These are phyloP conservation scores for Elaphomyces granulatus DNA, from an alignment of 495 filamentous ascomycete species.

Conservation along the genomic window DNA sequence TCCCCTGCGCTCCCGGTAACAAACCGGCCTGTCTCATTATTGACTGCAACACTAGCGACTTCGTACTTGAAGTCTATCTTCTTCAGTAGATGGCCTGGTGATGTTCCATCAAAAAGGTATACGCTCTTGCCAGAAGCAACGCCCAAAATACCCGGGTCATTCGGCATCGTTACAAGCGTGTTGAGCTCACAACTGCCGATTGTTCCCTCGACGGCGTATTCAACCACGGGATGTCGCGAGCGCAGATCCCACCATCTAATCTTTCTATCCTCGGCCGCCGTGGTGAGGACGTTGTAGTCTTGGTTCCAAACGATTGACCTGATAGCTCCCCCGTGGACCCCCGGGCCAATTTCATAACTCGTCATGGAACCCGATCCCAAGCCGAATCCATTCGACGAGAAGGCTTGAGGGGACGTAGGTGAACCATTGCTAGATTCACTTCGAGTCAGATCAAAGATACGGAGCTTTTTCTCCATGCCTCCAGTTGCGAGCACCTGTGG, in stretches of 20 bases:
- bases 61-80: slow-evolving; percentile 60
- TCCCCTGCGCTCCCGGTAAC: slow-evolving; percentile 75
- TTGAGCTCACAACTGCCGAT: slow-evolving; percentile 88
- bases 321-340: slow-evolving; percentile 71
- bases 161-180: slow-evolving; percentile 24
- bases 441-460: slow-evolving; percentile 72
- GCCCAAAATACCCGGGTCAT: slow-evolving; percentile 33
- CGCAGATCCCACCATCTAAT: slow-evolving; percentile 92
- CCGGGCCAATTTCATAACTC: slow-evolving; percentile 75
- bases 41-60: slow-evolving; percentile 77
- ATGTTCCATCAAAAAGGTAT: slow-evolving; percentile 77
- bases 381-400: slow-evolving; percentile 17
- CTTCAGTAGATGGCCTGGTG: slow-evolving; percentile 59
- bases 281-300: slow-evolving; percentile 77
- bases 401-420: slow-evolving; percentile 17
- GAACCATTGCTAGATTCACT: slow-evolving; percentile 26
- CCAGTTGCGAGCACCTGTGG: slow-evolving; percentile 78
- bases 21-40: slow-evolving; percentile 63
- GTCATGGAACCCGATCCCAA: slow-evolving; percentile 30
- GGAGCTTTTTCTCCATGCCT: slow-evolving; percentile 89
- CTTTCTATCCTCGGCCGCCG: slow-evolving; percentile 76
- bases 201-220: slow-evolving; percentile 60
- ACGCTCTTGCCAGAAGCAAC: slow-evolving; percentile 71
- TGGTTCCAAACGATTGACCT: slow-evolving; percentile 87
- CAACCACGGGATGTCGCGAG: slow-evolving; percentile 50